Evolutionary conservation across 768 basidiomycete genomes (phyloP), one percentile per base, ranked within the genome.

Genomic region (Multifurca ochricompacta): DNA sequence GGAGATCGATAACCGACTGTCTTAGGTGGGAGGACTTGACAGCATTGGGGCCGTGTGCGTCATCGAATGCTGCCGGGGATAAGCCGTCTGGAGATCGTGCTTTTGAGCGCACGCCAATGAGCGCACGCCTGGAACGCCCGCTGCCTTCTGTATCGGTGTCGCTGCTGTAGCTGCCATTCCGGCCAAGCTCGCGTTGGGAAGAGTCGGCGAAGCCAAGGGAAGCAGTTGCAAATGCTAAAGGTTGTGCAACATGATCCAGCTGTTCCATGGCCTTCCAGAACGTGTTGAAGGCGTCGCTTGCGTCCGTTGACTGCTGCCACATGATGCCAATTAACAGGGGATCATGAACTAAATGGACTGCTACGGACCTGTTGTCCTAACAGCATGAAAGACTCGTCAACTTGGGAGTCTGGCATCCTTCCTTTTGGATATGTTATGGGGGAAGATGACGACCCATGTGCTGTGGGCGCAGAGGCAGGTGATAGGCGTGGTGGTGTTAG

Each of bases 251-350:
- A 62, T 89, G 85, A 62, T 91, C 87, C 42, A 91, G 68, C 80
- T 90, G 84, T 36, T 91, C 87, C 74, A 91, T 85, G 45, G 87
- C 86, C 61, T 78, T 82, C 90, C 90, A 92, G 64, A 91, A 92
- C 62, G 88, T 79, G 64, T 90, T 89, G 72, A 92, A 92, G 4
- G 87, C 83, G 63, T 92, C 90, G 4, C 85, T 81, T 2, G 88
- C 83, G 63, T 92, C 90, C 32, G 60, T 51, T 32, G 60, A 61
- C 59, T 61, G 49, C 13, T n/a, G 36, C 13, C 45, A 45, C 28
- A 30, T 25, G 28, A 10, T n/a, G 56, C 32, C 58, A 11, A 58
- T 48, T 13, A 32, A 40, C 47, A 32, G 42, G 43, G 27, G 9
- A 27, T 32, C 30, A 23, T n/a, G 37, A 31, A 14, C 23, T 34